Conservation (phyloP, 2,329 filamentous ascomycete species). For the Nemania diffusa region DNA sequence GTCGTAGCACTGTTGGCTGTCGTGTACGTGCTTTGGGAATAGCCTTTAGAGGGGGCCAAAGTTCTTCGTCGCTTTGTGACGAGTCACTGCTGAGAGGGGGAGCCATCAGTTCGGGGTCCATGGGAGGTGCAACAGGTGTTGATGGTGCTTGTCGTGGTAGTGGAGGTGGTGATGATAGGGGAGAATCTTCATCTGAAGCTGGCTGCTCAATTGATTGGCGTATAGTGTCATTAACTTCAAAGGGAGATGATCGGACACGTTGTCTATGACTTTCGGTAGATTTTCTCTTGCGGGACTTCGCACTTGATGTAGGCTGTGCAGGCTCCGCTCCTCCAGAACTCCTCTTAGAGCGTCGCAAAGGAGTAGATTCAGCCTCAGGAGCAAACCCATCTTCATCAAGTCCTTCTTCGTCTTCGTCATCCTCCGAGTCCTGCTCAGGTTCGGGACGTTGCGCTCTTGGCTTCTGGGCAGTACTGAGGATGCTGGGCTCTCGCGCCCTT, state of each 20-base stretch:
- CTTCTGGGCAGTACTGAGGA: slow-evolving; percentile 64
- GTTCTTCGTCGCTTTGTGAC: slow-evolving; percentile 55
- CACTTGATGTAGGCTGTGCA: slow-evolving; percentile 47
- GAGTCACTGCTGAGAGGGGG: slow-evolving; percentile 66
- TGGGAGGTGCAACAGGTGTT: slow-evolving; percentile 53
- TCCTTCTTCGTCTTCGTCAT: slow-evolving; percentile 57
- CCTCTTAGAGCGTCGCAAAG: slow-evolving; percentile 63
- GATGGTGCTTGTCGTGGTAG: slow-evolving; percentile 35
- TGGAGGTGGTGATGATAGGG: slow-evolving; percentile 41
- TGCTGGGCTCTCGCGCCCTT: slow-evolving; percentile 69
- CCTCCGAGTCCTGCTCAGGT: slow-evolving; percentile 46
- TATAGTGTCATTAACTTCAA: slow-evolving; percentile 41
- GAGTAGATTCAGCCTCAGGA: slow-evolving; percentile 75
- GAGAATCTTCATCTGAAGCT: slow-evolving; percentile 42
- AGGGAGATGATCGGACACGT: slow-evolving; percentile 51
- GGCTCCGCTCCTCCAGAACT: slow-evolving; percentile 44
- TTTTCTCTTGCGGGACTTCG: slow-evolving; percentile 65
- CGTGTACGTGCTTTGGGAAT: slow-evolving; percentile 58
- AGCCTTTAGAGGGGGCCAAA: slow-evolving; percentile 64
- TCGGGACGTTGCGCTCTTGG: slow-evolving; percentile 47
- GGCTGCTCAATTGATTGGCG: slow-evolving; percentile 41
- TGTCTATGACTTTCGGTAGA: slow-evolving; percentile 58
- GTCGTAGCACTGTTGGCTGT: slow-evolving; percentile 44
- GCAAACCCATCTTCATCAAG: slow-evolving; percentile 63
- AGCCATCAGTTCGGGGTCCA: slow-evolving; percentile 62